These are phyloP conservation scores for Puccinia brachypodii DNA, from an alignment of 1,284 basidiomycete species.

Conservation along the genomic window DNA sequence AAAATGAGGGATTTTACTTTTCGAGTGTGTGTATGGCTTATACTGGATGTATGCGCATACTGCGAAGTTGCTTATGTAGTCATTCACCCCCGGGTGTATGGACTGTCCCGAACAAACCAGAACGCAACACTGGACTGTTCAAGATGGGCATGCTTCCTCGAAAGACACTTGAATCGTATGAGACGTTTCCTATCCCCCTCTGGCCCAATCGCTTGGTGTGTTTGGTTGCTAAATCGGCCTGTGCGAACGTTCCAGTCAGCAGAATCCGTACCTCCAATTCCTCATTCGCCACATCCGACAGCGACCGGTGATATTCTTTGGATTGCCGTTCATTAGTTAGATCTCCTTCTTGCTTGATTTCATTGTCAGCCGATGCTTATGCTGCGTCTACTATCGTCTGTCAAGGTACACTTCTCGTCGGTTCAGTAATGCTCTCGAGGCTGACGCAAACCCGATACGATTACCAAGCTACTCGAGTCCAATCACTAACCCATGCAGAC, in stretches of 20 bases:
- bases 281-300: slow-evolving; percentile 50
- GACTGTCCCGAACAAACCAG: not conserved
- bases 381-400: not conserved
- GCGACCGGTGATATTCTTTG: slow-evolving; percentile 56
- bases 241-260: slow-evolving; percentile 8
- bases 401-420: slow-evolving; percentile 53
- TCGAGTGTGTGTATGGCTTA: no score
- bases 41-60: no score
- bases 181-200: not conserved
- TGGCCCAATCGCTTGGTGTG: not conserved
- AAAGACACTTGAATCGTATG: slow-evolving; percentile 31
- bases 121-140: not conserved
- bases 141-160: slow-evolving; percentile 26
- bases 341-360: not conserved
- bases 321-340: slow-evolving; percentile 55
- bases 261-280: slow-evolving; percentile 38
- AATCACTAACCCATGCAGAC: slow-evolving; percentile 55
- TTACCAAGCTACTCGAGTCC: slow-evolving; percentile 55
- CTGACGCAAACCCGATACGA: slow-evolving; percentile 57
- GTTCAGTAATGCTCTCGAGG: slow-evolving; percentile 54
- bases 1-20: no score
- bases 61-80: not conserved
- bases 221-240: not conserved
- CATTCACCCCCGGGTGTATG: not conserved
- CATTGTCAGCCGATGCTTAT: not conserved